phyloP scores from a whole-genome alignment of 2,329 filamentous ascomycete genomes.

The Sclerotinia minor region DNA sequence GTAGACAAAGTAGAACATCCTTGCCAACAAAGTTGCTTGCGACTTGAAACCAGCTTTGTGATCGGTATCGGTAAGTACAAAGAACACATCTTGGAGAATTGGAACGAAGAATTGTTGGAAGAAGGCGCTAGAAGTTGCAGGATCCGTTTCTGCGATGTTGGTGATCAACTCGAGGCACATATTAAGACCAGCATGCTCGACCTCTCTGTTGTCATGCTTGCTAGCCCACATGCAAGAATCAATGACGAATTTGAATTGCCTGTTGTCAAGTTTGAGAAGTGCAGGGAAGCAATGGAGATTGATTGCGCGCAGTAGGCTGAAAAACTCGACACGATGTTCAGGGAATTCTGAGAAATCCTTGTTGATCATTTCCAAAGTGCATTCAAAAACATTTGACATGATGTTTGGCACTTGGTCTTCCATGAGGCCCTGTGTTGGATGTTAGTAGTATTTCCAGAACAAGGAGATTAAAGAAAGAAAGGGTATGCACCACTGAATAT shows the following conservation, averaged over 20 bases:
- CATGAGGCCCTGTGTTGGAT: conserved; percentile 71
- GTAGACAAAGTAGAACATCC: conserved; percentile 95
- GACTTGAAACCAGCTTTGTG: conserved; percentile 99
- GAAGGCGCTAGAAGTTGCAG: conserved; percentile 84
- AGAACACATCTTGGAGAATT: conserved; percentile 97
- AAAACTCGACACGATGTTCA: conserved; percentile 98
- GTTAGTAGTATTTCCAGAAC: conserved; percentile 40
- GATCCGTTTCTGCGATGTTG: conserved; percentile 93
- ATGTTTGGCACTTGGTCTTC: conserved; percentile 96
- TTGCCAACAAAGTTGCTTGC: conserved; percentile 87
- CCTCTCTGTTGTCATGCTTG: conserved; percentile 98
- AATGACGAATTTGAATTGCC: conserved; percentile 99
- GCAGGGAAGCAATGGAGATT: conserved; percentile 97
- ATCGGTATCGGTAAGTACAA: conserved; percentile 93
- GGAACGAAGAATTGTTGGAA: conserved; percentile 97
- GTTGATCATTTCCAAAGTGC: conserved; percentile 99
- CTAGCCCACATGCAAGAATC: conserved; percentile 99
- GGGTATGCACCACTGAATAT: conserved; percentile 47
- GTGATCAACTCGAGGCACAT: conserved; percentile 98
- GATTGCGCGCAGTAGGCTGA: conserved; percentile 93
- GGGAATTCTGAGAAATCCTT: conserved; percentile 99
- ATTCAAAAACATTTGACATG: conserved; percentile 98
- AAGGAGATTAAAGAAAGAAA: conserved; percentile 29
- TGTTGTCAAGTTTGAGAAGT: conserved; percentile 87
- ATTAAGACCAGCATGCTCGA: conserved; percentile 91